Conservation (phyloP, 768 basidiomycete genomes). For the Hericium erinaceus region DNA sequence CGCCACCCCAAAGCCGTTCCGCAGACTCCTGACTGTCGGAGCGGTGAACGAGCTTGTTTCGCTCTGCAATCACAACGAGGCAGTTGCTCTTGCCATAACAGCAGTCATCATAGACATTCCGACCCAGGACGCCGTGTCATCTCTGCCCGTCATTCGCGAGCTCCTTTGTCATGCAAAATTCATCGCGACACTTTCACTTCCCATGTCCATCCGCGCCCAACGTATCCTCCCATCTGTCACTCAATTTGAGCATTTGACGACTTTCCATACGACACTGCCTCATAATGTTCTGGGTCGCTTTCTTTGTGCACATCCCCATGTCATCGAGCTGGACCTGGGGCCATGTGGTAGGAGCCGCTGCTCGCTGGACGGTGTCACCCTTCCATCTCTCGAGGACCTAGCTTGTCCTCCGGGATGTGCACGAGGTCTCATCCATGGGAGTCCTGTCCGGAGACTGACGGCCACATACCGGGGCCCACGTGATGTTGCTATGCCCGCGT, state of each 20-base stretch:
- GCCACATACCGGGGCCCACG: not conserved
- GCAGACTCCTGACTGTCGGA: too few species aligned
- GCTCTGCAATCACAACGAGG: too few species aligned
- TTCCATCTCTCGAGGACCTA: not conserved
- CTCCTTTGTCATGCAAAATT: too few species aligned
- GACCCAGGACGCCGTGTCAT: too few species aligned
- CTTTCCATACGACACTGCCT: not conserved
- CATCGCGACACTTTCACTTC: too few species aligned
- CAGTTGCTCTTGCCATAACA: too few species aligned
- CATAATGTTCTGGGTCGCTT: not conserved
- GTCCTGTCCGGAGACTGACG: not conserved
- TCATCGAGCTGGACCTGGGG: not conserved
- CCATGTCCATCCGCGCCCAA: too few species aligned
- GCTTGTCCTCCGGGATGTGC: not conserved
- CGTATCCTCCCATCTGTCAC: not conserved
- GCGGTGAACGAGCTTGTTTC: too few species aligned
- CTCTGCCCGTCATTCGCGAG: too few species aligned
- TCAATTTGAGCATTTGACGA: not conserved
- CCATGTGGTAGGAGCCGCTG: not conserved
- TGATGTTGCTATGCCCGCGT: not conserved
- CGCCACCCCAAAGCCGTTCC: too few species aligned
- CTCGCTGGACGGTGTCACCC: not conserved
- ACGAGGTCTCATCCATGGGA: not conserved
- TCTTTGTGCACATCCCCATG: not conserved
- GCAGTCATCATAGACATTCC: too few species aligned